A percentile compares a stretch with the other conserved stretches of the same genome.
phyloP scores from a whole-genome alignment of 805 yeast species.

The Candida caryicola region DNA sequence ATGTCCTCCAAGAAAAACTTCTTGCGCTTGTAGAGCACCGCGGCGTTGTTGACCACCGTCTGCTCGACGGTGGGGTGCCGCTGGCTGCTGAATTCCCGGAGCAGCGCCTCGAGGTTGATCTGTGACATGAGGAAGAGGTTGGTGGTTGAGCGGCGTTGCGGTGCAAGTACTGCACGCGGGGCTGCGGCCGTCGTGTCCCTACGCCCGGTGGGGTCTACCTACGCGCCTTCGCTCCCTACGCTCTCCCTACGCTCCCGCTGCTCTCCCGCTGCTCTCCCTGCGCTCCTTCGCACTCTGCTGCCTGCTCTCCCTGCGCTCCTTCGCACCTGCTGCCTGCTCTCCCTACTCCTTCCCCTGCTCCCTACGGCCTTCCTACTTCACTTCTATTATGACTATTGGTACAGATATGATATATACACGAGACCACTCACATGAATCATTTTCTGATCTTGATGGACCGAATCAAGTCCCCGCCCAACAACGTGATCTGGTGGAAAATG shows the following conservation, averaged over 20 bases:
- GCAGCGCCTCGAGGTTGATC: constrained; percentile 15
- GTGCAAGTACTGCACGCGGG: too few relatives aligned
- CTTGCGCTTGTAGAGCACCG: constrained; percentile 42
- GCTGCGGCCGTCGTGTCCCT: too few relatives aligned
- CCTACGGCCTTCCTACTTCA: too few relatives aligned
- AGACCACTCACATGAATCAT: constrained; percentile 6
- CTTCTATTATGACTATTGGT: constrained; percentile 4
- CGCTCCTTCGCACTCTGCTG: too few relatives aligned
- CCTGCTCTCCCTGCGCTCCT: too few relatives aligned
- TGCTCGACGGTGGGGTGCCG: constrained; percentile 37
- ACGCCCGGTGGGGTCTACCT: too few relatives aligned
- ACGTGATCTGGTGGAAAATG: constrained; percentile 66
- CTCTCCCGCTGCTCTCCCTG: too few relatives aligned
- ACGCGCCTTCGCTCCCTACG: too few relatives aligned
- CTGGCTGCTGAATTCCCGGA: constrained; percentile 27
- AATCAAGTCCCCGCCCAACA: constrained; percentile 65
- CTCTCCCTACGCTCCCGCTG: too few relatives aligned
- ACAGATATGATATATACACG: constrained; percentile 3
- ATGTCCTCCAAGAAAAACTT: constrained; percentile 37
- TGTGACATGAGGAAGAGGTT: not conserved
- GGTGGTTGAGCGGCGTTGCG: not conserved
- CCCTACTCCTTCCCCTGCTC: too few relatives aligned
- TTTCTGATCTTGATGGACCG: constrained; percentile 36
- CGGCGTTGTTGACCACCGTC: constrained; percentile 38
- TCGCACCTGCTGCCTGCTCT: too few relatives aligned